Percentiles rank a stretch among this genome's conserved stretches.
Evolutionary conservation across 2,329 filamentous ascomycete genomes (phyloP).

Genomic region (Penicillium sp.): DNA sequence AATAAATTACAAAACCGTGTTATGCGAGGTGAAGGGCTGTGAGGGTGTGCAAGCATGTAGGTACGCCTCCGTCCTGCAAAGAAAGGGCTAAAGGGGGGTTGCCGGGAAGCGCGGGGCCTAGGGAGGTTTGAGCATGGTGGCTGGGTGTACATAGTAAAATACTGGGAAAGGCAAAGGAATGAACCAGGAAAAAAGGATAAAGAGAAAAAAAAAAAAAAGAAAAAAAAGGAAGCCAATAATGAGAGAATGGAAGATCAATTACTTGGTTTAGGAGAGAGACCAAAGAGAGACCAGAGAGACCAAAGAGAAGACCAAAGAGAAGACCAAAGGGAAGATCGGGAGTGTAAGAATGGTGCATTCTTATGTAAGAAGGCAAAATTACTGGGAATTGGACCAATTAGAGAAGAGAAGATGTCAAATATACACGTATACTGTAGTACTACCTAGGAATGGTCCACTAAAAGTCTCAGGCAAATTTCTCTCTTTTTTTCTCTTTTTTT

Average conservation of each 20-base stretch:
- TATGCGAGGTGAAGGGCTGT: slow-evolving; percentile 11
- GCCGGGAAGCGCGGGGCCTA: slow-evolving; percentile 5
- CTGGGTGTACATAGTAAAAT: slow-evolving; percentile 18
- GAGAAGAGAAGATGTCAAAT: accelerated
- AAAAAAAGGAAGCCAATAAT: slow-evolving; percentile 1
- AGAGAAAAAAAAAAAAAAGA: not conserved
- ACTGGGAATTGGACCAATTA: not conserved
- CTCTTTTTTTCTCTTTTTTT: not conserved
- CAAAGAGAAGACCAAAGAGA: not conserved
- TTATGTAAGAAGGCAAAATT: slow-evolving; percentile 12
- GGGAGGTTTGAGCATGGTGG: slow-evolving; percentile 30
- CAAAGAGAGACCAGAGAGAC: not conserved
- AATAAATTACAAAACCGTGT: slow-evolving; percentile 12
- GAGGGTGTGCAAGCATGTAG: slow-evolving; percentile 19
- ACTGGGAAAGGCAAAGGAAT: slow-evolving; percentile 30
- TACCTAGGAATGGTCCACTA: not conserved
- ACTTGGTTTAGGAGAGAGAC: slow-evolving; percentile 8
- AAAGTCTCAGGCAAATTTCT: slow-evolving; percentile 1
- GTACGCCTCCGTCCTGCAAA: slow-evolving; percentile 24
- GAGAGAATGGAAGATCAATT: slow-evolving; percentile 15
- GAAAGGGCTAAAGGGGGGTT: slow-evolving; percentile 22
- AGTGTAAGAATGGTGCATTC: slow-evolving; percentile 19
- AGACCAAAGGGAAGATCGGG: slow-evolving; percentile 8
- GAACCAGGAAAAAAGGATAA: slow-evolving; percentile 16
- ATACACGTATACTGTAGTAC: not conserved